Base-by-base conservation (phyloP, 2,329 filamentous ascomycete genomes). In the Penicillium sp. region DNA sequence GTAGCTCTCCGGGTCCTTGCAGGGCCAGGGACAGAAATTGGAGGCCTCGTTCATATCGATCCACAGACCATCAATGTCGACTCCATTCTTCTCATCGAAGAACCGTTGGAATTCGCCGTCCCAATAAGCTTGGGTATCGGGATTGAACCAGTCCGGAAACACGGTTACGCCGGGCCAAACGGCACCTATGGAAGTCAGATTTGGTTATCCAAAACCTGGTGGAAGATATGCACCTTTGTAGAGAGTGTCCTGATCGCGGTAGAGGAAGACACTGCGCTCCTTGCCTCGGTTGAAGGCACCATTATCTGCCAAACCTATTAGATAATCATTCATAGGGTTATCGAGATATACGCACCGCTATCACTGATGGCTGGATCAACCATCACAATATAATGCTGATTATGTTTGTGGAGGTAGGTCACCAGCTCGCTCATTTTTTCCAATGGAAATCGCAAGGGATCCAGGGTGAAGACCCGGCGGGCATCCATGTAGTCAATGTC, bases 31-130 rank as follows among this genome's bases (percentile, higher is more conserved):
- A 68, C 83, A 85, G 42, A 83, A 79, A 62, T 80, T 81, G 5
- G 79, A 73, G 3, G 77, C 80, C 66, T 86, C 83, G 58, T 86
- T 86, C 83, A 89, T 85, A 64, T 91, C 89, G 62, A 91, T 90
- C 88, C 89, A 93, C 1, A 93, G 78, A 1, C 84, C 90, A 60
- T 93, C 90, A 49, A 93, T 88, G 62, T 93, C 85, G 16, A 93
- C 80, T 29, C 90, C 90, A 2, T 75, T 80, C 0, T 85, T 78
- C 0, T 82, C 73, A 58, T 81, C 73, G 75, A 93, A 92, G 76
- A 91, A 91, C 1, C 68, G 71, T 0, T 69, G 72, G 64, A 93
- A 88, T 68, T 93, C 83, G 4, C 80, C 79, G 62, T 85, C 86
- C 90, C 90, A 93, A 72, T 86, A 95, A 1, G 75, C 67, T 48